These are phyloP conservation scores for Ophiostoma montium DNA, from an alignment of 2,329 filamentous ascomycete genomes.

Conservation along the genomic window DNA sequence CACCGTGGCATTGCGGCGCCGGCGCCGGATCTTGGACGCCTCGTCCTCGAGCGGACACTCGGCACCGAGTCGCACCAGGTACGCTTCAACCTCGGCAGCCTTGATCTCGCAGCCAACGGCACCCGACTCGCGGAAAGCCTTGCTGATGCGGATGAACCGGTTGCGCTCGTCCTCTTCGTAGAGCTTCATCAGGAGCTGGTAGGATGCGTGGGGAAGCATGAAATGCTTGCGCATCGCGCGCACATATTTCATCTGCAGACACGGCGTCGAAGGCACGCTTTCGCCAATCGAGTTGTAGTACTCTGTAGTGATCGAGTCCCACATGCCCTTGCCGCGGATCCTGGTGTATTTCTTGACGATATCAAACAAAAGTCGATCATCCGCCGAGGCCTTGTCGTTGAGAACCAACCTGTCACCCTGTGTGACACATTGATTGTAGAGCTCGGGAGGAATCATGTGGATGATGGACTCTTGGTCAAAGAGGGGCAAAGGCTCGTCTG, in stretches of 20 bases:
- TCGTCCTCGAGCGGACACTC: conserved; percentile 30
- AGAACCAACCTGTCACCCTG: conserved; percentile 15
- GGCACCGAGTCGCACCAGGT: conserved; percentile 33
- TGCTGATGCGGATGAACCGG: conserved; percentile 28
- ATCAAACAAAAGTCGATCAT: conserved; percentile 35
- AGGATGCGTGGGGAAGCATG: conserved; percentile 28
- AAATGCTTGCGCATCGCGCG: conserved; percentile 35
- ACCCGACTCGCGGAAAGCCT: conserved; percentile 33
- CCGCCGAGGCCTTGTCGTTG: conserved; percentile 30
- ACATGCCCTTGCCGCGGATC: conserved; percentile 43
- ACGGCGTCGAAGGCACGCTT: conserved; percentile 23
- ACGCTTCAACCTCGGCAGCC: conserved; percentile 33
- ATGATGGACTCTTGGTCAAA: background rate
- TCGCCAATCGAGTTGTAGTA: conserved; percentile 23
- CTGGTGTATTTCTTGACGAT: conserved; percentile 31
- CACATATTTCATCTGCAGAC: conserved; percentile 42
- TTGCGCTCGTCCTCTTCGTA: conserved; percentile 27
- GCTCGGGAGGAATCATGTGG: background rate
- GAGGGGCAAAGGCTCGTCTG: no score
- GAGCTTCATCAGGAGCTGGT: conserved; percentile 23
- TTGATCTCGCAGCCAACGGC: conserved; percentile 38
- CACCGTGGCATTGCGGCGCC: conserved; percentile 22
- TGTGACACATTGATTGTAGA: background rate
- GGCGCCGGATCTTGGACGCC: conserved; percentile 27
- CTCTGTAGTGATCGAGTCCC: conserved; percentile 35